These are phyloP conservation scores for Ceratobasidium sp. DNA, from an alignment of 1,284 basidiomycete genomes.

Conservation along the genomic window DNA sequence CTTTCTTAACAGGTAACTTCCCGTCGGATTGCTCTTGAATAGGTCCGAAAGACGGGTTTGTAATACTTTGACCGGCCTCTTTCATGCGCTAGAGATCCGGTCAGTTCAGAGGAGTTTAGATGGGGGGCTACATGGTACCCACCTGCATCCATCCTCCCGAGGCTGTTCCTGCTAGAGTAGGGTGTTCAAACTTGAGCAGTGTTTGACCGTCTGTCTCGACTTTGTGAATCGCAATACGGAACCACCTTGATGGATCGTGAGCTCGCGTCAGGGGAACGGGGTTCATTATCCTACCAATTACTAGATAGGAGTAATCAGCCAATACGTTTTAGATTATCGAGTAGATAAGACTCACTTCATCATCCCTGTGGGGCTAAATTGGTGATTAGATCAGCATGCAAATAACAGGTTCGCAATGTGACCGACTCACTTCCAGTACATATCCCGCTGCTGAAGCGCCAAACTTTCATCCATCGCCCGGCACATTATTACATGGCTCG, in stretches of 20 bases:
- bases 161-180: constrained; percentile 66
- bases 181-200: constrained; percentile 70
- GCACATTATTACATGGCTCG: constrained; percentile 63
- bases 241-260: constrained; percentile 63
- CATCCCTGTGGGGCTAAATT: constrained; percentile 68
- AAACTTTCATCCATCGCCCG: constrained; percentile 71
- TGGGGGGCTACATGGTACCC: constrained; percentile 1
- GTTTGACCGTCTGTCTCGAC: constrained; percentile 54
- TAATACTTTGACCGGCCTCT: constrained; percentile 63
- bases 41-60: constrained; percentile 61
- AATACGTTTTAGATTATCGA: constrained; percentile 39
- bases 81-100: constrained; percentile 62
- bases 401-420: not conserved
- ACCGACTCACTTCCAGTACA: constrained; percentile 59
- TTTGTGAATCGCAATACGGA: constrained; percentile 68
- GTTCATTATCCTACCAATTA: constrained; percentile 57
- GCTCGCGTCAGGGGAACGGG: not conserved
- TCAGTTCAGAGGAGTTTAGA: not conserved
- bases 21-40: constrained; percentile 28
- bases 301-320: not conserved
- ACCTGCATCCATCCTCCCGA: constrained; percentile 75
- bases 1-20: constrained; percentile 50
- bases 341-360: constrained; percentile 61
- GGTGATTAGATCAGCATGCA: constrained; percentile 25
- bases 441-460: constrained; percentile 65